A percentile compares a stretch with the other conserved stretches of the same genome.
Evolutionary conservation across 306 rosid species (phyloP).

Genomic region (cucumber (Cucumis sativus)): DNA sequence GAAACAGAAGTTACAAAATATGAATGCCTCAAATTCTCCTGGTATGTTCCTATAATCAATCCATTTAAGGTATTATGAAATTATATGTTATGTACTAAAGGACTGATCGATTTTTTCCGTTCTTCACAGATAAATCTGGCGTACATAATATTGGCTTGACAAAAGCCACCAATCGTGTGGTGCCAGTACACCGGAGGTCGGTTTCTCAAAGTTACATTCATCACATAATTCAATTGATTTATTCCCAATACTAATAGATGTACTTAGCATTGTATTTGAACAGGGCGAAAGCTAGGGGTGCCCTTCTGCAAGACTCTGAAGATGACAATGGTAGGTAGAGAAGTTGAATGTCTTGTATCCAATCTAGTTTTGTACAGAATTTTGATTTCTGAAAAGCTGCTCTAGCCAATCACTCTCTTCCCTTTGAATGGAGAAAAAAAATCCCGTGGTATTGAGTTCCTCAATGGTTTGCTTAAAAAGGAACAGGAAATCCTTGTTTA

Average conservation of each 20-base stretch:
- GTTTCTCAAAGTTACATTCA: not conserved
- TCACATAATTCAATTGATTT: not conserved
- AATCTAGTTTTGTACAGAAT: not conserved
- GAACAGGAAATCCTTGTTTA: not conserved
- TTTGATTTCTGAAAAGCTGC: not conserved
- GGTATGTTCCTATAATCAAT: slow-evolving; percentile 20
- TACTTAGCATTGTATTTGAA: slow-evolving; percentile 8
- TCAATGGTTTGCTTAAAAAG: not conserved
- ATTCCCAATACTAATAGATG: not conserved
- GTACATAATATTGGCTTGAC: slow-evolving; percentile 20
- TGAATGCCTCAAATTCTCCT: slow-evolving; percentile 34
- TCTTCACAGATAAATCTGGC: slow-evolving; percentile 29
- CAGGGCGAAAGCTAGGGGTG: slow-evolving; percentile 80
- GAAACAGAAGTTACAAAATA: slow-evolving; percentile 48
- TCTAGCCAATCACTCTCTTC: not conserved
- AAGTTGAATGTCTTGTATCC: not conserved
- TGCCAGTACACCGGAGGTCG: slow-evolving; percentile 54
- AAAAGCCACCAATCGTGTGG: slow-evolving; percentile 39
- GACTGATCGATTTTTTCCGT: not conserved
- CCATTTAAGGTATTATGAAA: too few relatives aligned
- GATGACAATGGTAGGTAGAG: slow-evolving; percentile 16
- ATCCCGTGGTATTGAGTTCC: not conserved
- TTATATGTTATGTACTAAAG: not conserved
- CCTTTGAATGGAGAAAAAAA: not conserved
- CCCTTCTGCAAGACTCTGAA: slow-evolving; percentile 44